Evolutionary conservation across 2,329 filamentous ascomycete species (phyloP).

Genomic region (Fusarium beomiforme): DNA sequence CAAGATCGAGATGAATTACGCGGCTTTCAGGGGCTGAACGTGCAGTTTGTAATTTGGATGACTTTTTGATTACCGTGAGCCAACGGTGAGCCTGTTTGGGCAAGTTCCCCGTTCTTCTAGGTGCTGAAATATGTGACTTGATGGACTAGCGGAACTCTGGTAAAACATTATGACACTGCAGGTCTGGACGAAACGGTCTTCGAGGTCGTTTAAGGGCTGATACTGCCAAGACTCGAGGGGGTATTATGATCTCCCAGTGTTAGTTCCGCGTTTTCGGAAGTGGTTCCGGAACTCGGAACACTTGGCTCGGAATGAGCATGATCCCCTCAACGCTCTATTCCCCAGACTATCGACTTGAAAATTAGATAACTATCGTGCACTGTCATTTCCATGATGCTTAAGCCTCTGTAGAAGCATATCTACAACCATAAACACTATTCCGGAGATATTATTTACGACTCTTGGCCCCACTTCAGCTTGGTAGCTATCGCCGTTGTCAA

Average conservation of each 20-base stretch:
- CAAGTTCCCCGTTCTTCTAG: background rate
- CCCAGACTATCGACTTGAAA: accelerated
- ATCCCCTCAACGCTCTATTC: background rate
- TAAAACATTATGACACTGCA: background rate
- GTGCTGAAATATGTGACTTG: background rate
- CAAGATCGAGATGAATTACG: background rate
- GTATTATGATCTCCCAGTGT: background rate
- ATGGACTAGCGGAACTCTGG: background rate
- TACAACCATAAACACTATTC: background rate
- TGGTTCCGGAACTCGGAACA: background rate
- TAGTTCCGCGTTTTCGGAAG: background rate
- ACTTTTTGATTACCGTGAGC: background rate
- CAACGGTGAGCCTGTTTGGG: background rate
- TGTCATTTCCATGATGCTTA: background rate
- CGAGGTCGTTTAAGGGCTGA: background rate
- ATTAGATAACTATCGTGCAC: accelerated
- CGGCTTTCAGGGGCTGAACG: background rate
- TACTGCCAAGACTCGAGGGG: background rate
- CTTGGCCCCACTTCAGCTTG: background rate
- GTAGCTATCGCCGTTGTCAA: background rate
- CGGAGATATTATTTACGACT: accelerated
- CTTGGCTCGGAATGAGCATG: background rate
- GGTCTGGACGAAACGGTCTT: background rate
- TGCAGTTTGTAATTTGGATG: background rate
- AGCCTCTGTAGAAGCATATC: background rate